These are phyloP conservation scores for Diaporthe humulicola DNA, from an alignment of 2,329 filamentous ascomycete genomes.

Conservation along the genomic window DNA sequence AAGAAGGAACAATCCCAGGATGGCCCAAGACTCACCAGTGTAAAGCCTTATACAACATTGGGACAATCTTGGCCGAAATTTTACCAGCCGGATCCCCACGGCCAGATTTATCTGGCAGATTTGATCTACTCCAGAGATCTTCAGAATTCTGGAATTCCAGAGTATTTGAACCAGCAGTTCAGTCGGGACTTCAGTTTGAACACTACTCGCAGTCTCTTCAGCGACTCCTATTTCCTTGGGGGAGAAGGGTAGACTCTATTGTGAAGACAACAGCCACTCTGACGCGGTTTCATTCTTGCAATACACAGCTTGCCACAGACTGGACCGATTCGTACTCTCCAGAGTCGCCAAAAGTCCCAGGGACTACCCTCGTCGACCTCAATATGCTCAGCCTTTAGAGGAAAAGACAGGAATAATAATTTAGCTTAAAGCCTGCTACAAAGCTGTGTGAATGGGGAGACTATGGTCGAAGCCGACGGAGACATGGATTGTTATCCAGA, in stretches of 20 bases:
- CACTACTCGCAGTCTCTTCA: too few relatives aligned
- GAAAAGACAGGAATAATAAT: not conserved
- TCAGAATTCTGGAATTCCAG: too few relatives aligned
- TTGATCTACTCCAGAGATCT: too few relatives aligned
- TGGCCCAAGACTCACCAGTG: not conserved
- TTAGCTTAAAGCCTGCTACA: not conserved
- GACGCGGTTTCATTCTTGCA: not conserved
- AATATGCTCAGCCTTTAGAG: not conserved
- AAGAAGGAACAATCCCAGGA: too few relatives aligned
- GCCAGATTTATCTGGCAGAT: too few relatives aligned
- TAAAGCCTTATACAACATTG: not conserved
- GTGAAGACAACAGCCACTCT: not conserved
- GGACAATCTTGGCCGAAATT: not conserved
- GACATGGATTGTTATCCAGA: not conserved
- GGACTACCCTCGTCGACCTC: not conserved
- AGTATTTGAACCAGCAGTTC: too few relatives aligned
- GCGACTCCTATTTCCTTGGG: too few relatives aligned
- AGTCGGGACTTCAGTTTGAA: too few relatives aligned
- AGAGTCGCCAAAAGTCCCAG: not conserved
- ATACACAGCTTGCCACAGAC: not conserved
- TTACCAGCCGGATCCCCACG: not conserved
- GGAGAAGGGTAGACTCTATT: too few relatives aligned
- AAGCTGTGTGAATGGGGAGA: not conserved
- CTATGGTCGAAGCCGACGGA: not conserved
- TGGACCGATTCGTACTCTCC: not conserved